Conservation (phyloP, 177 flowering plant genomes). For the Telopea speciosissima region DNA sequence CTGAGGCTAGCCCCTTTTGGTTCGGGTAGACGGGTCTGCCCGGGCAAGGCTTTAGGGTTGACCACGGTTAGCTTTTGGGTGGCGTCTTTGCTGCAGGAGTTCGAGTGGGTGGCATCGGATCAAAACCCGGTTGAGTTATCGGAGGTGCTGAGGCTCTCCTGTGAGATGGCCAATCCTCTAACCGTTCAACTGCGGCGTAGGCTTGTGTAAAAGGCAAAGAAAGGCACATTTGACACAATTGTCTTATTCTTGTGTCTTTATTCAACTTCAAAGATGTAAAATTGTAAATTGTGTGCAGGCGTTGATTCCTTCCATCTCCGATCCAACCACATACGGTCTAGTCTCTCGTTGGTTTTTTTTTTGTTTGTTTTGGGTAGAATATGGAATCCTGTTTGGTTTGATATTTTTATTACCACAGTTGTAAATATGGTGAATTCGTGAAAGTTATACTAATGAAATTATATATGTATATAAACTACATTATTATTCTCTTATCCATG, state of each 20-base stretch:
- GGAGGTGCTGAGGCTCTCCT: constrained; percentile 50
- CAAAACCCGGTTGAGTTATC: constrained; percentile 32
- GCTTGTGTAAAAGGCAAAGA: background rate
- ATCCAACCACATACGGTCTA: no score
- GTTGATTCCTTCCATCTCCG: background rate
- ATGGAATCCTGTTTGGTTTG: no score
- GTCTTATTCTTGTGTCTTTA: background rate
- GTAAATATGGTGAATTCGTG: no score
- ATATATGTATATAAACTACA: no score
- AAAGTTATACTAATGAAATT: no score
- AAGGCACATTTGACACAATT: no score
- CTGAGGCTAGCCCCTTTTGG: constrained; percentile 52
- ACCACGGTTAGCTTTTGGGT: constrained; percentile 53
- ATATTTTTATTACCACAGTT: no score
- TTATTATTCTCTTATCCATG: no score
- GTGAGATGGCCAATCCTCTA: constrained; percentile 54
- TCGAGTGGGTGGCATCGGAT: constrained; percentile 29
- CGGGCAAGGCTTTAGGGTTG: constrained; percentile 42
- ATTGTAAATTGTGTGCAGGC: background rate
- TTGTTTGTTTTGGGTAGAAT: no score
- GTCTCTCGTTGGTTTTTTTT: no score
- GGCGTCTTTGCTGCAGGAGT: constrained; percentile 45
- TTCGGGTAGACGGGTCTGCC: constrained; percentile 45
- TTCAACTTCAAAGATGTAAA: no score
- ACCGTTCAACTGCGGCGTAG: constrained; percentile 17